Conservation (phyloP, 1,284 basidiomycete species). For the Leucoagaricus sp. region DNA sequence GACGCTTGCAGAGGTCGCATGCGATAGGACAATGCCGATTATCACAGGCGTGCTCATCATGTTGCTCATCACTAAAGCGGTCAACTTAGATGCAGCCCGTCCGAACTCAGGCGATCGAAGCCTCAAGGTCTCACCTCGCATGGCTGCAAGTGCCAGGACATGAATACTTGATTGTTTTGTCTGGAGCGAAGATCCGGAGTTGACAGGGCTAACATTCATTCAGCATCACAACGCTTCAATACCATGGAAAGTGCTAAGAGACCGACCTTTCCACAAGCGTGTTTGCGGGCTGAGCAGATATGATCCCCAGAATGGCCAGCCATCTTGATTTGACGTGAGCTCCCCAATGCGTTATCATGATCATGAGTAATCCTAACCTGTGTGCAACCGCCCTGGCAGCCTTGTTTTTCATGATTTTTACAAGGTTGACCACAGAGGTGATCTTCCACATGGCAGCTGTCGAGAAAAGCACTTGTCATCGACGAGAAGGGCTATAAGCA, state of each 20-base stretch:
- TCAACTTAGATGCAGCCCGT: neutral
- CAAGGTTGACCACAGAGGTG: constrained; percentile 57
- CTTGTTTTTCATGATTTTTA: constrained; percentile 40
- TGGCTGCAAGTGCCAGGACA: constrained; percentile 46
- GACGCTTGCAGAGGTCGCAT: constrained; percentile 54
- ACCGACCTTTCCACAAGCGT: constrained; percentile 62
- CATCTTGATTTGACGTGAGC: constrained; percentile 29
- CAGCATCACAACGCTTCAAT: no score
- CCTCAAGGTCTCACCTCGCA: constrained; percentile 42
- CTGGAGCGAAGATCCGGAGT: constrained; percentile 32
- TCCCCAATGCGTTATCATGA: neutral
- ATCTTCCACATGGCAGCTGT: constrained; percentile 46
- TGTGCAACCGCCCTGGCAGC: constrained; percentile 50
- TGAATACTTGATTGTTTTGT: constrained; percentile 29
- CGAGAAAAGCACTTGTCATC: neutral
- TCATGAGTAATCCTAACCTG: constrained; percentile 33
- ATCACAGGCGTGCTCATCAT: constrained; percentile 50
- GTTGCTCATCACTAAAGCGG: constrained; percentile 46
- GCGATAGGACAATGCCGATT: constrained; percentile 49
- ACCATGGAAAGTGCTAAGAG: neutral
- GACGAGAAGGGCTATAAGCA: neutral
- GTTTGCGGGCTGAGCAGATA: constrained; percentile 50
- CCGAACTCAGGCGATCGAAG: no score
- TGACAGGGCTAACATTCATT: constrained; percentile 49
- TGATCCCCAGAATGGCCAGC: constrained; percentile 49